Base-by-base conservation (phyloP, 345 rosid species). In the Odontarrhena argentea region DNA sequence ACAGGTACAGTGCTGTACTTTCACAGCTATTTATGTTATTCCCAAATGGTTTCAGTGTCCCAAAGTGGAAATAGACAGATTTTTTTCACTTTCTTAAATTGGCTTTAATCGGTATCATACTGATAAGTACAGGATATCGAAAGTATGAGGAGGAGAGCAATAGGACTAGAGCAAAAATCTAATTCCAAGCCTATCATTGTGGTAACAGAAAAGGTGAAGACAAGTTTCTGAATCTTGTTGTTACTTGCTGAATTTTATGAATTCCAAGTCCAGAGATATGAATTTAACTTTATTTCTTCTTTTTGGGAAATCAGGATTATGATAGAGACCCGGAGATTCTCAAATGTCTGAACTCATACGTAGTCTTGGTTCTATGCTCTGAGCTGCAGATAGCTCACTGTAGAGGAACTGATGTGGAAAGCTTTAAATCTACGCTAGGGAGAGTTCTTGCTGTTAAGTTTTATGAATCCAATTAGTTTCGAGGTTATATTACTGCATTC, bases 271-370 rank as follows among this genome's bases (percentile, higher is more conserved):
- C 13, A 46, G 14, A 63, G 30, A 22, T 15, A 56, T 56, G 52
- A 26, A 42, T 60, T 50, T 53, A 24, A 69, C 55, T 46, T 62
- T 32, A 18, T 62, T 2, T 46, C 13, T 57, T 55, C 10, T 15
- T 44, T 47, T 25, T 36, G 28, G 63, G 59, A 43, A 73, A 37
- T 42, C 75, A 88, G 97, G 97, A 92, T 75, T 88, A 80, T 59
- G 85, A 84, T 74, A 85, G 98, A 54, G 94, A 88, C 56, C 86
- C 84, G 6, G 82, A 76, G 69, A 77, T 92, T 60, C 77, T 88
- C 54, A 81, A 71, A 65, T 78, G 67, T 71, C 49, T 92, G 59
- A 25, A 64, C 25, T 78, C 90, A 24, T 85, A 18, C 64, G 74
- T 70, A 58, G 84, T 83, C 24, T 65, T 83, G 73, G 90, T 68